phyloP scores from a whole-genome alignment of 2,329 filamentous ascomycete species.

The Fusarium tjaetaba region DNA sequence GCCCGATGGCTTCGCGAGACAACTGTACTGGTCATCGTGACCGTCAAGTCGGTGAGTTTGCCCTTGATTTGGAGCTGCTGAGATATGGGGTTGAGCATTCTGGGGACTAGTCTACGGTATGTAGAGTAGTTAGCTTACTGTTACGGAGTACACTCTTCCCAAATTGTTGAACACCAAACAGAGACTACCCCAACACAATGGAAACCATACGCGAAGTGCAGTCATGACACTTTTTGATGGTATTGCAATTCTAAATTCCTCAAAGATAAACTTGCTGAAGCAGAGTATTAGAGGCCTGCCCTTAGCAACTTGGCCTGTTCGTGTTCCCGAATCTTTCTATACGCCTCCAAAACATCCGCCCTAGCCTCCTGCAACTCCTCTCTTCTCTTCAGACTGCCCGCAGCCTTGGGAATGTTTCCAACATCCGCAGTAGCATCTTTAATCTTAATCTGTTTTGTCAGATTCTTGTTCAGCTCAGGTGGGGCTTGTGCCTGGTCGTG shows the following conservation, averaged over 20 bases:
- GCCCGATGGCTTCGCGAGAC: not conserved
- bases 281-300: constrained; percentile 11
- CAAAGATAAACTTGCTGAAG: constrained; percentile 1
- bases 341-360: constrained; percentile 51
- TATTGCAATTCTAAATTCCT: not conserved
- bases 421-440: constrained; percentile 50
- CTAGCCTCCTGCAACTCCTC: constrained; percentile 52
- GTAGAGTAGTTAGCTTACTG: not conserved
- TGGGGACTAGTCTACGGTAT: no score
- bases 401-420: constrained; percentile 50
- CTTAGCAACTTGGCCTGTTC: constrained; percentile 49
- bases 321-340: constrained; percentile 51
- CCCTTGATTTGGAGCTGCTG: not conserved
- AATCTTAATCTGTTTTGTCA: constrained; percentile 48
- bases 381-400: constrained; percentile 52
- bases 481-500: constrained; percentile 77
- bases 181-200: not conserved
- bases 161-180: not conserved
- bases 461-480: constrained; percentile 71
- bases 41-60: not conserved
- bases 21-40: not conserved
- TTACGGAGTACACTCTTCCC: not conserved
- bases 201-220: not conserved
- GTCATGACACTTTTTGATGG: not conserved
- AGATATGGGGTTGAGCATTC: not conserved